A percentile compares a stretch with the other conserved stretches of the same genome.
phyloP scores from a whole-genome alignment of 495 filamentous ascomycete species.

The Letharia lupina region DNA sequence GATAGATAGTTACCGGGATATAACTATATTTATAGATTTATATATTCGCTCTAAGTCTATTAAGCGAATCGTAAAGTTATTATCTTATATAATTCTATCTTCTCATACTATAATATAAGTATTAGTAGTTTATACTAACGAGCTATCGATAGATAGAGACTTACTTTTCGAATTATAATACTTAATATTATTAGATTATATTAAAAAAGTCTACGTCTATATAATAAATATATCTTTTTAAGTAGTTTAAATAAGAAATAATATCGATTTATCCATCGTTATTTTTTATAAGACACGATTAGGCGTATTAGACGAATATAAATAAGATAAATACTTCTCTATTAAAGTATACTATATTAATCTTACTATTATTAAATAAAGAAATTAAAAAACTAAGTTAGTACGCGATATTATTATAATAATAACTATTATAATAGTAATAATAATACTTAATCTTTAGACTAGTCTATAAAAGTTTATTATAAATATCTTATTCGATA shows the following conservation, averaged over 20 bases:
- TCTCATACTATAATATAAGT: background rate
- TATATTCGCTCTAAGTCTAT: background rate
- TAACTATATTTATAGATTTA: background rate
- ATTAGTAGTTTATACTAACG: background rate
- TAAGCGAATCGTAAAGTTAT: background rate
- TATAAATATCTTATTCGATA: background rate
- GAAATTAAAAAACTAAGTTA: background rate
- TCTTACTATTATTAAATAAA: background rate
- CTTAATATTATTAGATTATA: background rate
- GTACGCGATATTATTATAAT: background rate
- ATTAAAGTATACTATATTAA: background rate
- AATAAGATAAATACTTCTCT: background rate
- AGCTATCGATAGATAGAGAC: conserved; percentile 7
- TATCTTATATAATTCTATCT: background rate
- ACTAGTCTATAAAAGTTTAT: background rate
- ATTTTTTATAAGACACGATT: background rate
- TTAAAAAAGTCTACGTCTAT: background rate
- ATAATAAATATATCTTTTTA: background rate
- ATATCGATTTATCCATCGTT: background rate
- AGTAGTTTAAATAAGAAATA: background rate
- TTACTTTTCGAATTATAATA: background rate
- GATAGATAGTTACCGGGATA: background rate
- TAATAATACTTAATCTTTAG: background rate
- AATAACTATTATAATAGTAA: background rate
- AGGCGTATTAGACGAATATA: background rate